phyloP scores from a whole-genome alignment of 768 basidiomycete genomes.

The Collybiopsis luxurians region DNA sequence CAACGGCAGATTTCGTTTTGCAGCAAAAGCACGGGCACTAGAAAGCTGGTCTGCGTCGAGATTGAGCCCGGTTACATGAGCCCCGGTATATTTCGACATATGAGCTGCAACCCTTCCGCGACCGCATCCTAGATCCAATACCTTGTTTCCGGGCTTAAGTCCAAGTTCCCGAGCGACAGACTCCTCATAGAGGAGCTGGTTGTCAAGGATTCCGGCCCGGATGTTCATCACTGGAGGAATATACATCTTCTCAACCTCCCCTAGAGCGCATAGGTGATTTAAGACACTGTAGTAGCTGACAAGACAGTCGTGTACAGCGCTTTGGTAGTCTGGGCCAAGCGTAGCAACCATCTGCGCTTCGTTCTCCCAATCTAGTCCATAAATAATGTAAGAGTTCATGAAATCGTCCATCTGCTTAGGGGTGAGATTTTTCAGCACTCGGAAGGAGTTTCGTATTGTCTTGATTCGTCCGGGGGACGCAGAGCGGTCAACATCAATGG shows the following conservation, averaged over 20 bases:
- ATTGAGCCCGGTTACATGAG: slow-evolving; percentile 3
- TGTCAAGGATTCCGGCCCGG: slow-evolving; percentile 3
- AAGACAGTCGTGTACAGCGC: slow-evolving; percentile 3
- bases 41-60: slow-evolving; percentile 4
- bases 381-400: slow-evolving; percentile 4
- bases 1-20: slow-evolving; percentile 1
- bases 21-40: slow-evolving; percentile 1
- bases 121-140: slow-evolving; percentile 3
- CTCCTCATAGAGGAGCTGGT: slow-evolving; percentile 4
- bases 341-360: slow-evolving; percentile 5
- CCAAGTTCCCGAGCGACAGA: slow-evolving; percentile 4
- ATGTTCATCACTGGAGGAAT: slow-evolving; percentile 4
- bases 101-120: slow-evolving; percentile 3
- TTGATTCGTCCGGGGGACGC: not conserved
- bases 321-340: slow-evolving; percentile 3
- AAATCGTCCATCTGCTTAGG: slow-evolving; percentile 3
- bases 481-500: slow-evolving; percentile 2
- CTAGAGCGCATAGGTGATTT: slow-evolving; percentile 2
- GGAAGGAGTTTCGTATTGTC: slow-evolving; percentile 4
- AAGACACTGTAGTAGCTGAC: slow-evolving; percentile 5
- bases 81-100: slow-evolving; percentile 5
- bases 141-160: slow-evolving; percentile 2
- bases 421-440: slow-evolving; percentile 4
- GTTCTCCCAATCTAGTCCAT: slow-evolving; percentile 1
- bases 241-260: slow-evolving; percentile 6